A percentile compares a stretch with the other conserved stretches of the same genome.
Conservation (phyloP, 495 filamentous ascomycete species). For the Penicillium parvum region DNA sequence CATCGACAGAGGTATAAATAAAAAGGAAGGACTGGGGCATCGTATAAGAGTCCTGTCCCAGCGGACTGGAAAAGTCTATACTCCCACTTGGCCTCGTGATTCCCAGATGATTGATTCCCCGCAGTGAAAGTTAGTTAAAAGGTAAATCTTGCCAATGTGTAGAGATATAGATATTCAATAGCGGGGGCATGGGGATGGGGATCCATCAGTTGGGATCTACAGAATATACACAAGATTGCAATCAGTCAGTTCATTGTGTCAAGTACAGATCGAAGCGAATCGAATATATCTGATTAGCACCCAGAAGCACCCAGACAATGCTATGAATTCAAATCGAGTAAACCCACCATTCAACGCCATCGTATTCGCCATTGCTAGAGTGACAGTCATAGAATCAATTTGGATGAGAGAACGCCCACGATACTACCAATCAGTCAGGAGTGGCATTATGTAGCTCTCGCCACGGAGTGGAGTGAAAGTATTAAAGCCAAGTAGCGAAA, state of each 20-base stretch:
- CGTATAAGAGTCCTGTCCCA: too few relatives aligned
- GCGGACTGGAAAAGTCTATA: too few relatives aligned
- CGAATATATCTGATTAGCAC: slow-evolving; percentile 17
- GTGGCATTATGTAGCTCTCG: slow-evolving; percentile 21
- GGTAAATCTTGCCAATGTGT: too few relatives aligned
- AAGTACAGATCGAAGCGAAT: slow-evolving; percentile 26
- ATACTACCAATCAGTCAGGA: too few relatives aligned
- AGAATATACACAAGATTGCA: background rate
- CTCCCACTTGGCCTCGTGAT: too few relatives aligned
- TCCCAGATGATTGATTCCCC: too few relatives aligned
- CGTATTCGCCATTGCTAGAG: too few relatives aligned
- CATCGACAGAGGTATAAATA: too few relatives aligned
- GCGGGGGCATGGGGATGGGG: too few relatives aligned
- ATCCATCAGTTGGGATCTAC: too few relatives aligned
- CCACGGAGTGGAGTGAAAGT: slow-evolving; percentile 9
- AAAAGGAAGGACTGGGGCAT: too few relatives aligned
- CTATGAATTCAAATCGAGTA: background rate
- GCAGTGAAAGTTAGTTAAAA: too few relatives aligned
- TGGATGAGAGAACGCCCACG: slow-evolving; percentile 11
- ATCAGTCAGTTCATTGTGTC: slow-evolving; percentile 22
- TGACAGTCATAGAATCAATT: background rate
- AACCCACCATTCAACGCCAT: slow-evolving; percentile 3
- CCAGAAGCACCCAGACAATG: slow-evolving; percentile 3
- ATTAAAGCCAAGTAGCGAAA: background rate
- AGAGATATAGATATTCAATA: background rate